A percentile compares a stretch with the other conserved stretches of the same genome.
Conservation (phyloP, 208 protist genomes). For the Leishmania turanica region DNA sequence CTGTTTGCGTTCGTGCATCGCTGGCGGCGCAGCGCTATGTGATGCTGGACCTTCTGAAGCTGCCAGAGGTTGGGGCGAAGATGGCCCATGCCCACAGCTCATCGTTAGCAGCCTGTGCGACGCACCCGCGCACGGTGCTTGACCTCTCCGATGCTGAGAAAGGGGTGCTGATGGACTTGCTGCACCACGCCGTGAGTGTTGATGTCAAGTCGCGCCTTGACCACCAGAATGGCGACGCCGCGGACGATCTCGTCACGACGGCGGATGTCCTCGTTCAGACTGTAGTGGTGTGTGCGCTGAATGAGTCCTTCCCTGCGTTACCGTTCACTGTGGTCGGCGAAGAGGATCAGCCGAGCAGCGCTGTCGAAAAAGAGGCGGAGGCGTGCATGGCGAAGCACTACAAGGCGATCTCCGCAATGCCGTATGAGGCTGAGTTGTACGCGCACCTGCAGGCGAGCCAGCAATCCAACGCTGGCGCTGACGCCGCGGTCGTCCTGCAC, state of each 20-base stretch:
- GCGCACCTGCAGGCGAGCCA: conserved; percentile 14
- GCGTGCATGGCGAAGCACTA: conserved; percentile 36
- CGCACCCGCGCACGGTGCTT: conserved; percentile 33
- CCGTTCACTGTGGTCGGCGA: conserved; percentile 71
- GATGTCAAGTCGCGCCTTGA: conserved; percentile 48
- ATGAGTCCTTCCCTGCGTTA: conserved; percentile 28
- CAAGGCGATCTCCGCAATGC: conserved; percentile 8
- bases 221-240: conserved; percentile 40
- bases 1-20: conserved; percentile 40
- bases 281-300: conserved; percentile 40
- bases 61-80: conserved; percentile 12
- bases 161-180: conserved; percentile 20
- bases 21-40: conserved; percentile 63
- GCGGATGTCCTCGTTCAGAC: conserved; percentile 65
- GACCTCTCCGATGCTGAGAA: conserved; percentile 28
- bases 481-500: conserved; percentile 2
- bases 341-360: conserved; percentile 35
- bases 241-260: conserved; percentile 62
- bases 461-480: neutral
- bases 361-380: conserved; percentile 21
- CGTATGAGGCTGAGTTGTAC: conserved; percentile 27
- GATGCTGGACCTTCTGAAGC: conserved; percentile 35
- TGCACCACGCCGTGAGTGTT: conserved; percentile 34
- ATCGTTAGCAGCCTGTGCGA: neutral
- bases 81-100: conserved; percentile 4